Evolutionary conservation across 1,139 yeast genomes (phyloP).

Genomic region (Suhomyces atakaporum): DNA sequence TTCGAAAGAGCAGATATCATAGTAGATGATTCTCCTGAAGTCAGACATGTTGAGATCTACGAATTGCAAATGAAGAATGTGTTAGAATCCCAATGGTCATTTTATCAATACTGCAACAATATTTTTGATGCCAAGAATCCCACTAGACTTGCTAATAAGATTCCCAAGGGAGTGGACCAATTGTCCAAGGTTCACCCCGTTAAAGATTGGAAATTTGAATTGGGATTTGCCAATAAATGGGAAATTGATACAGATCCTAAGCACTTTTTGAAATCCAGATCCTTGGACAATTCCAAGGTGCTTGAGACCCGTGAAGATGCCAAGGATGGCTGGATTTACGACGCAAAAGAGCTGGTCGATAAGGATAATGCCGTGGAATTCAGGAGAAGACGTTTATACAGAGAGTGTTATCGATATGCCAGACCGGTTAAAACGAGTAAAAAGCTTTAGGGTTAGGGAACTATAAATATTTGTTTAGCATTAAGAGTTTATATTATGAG

Average conservation of each 20-base stretch:
- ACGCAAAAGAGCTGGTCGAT: slow-evolving; percentile 26
- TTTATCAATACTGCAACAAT: slow-evolving; percentile 33
- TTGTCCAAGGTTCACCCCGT: slow-evolving; percentile 68
- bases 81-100: slow-evolving; percentile 57
- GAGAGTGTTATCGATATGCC: slow-evolving; percentile 51
- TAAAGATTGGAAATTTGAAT: slow-evolving; percentile 69
- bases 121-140: slow-evolving; percentile 56
- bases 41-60: slow-evolving; percentile 65
- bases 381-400: slow-evolving; percentile 55
- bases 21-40: slow-evolving; percentile 68
- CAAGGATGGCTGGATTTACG: slow-evolving; percentile 47
- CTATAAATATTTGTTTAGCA: too few relatives aligned
- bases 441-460: slow-evolving; percentile 11
- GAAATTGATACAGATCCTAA: slow-evolving; percentile 54
- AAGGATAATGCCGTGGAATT: slow-evolving; percentile 33
- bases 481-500: too few relatives aligned
- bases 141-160: slow-evolving; percentile 54
- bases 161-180: slow-evolving; percentile 64
- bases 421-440: slow-evolving; percentile 15
- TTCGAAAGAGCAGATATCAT: slow-evolving; percentile 54
- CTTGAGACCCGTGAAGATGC: slow-evolving; percentile 30
- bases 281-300: slow-evolving; percentile 22
- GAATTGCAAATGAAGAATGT: slow-evolving; percentile 72
- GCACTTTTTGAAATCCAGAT: slow-evolving; percentile 55
- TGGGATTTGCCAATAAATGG: slow-evolving; percentile 63